Conservation (phyloP, 176 grass and related monocot genomes). For the Eragrostis nindensis region DNA sequence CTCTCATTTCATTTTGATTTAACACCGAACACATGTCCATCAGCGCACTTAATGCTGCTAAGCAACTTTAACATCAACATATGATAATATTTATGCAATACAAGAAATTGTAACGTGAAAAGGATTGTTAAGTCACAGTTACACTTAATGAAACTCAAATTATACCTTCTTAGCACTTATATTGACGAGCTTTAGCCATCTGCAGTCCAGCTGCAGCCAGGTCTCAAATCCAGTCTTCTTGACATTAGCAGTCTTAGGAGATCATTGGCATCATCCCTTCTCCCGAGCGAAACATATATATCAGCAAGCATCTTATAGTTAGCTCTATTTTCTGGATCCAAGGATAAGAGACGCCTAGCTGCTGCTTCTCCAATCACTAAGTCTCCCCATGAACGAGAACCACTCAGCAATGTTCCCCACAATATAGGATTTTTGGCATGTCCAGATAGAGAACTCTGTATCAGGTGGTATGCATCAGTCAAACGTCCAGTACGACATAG, state of each 20-base stretch:
- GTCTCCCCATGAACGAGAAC: slow-evolving; percentile 56
- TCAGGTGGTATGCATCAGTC: slow-evolving; percentile 62
- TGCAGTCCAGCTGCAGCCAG: slow-evolving; percentile 69
- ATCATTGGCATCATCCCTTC: slow-evolving; percentile 51
- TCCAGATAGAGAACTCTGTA: slow-evolving; percentile 33
- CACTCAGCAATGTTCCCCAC: slow-evolving; percentile 67
- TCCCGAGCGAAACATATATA: slow-evolving; percentile 73
- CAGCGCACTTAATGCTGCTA: slow-evolving; percentile 11
- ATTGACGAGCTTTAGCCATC: slow-evolving; percentile 37
- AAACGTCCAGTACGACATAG: slow-evolving; percentile 58
- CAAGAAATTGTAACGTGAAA: slow-evolving; percentile 9
- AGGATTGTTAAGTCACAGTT: slow-evolving; percentile 7
- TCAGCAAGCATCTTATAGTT: slow-evolving; percentile 80
- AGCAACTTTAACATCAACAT: slow-evolving; percentile 3
- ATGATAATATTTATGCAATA: neutral
- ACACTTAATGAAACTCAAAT: slow-evolving; percentile 10
- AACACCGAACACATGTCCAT: neutral
- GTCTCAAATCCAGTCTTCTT: slow-evolving; percentile 45
- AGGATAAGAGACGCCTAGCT: slow-evolving; percentile 50
- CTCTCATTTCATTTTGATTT: neutral
- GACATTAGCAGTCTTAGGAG: slow-evolving; percentile 43
- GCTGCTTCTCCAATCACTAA: slow-evolving; percentile 61
- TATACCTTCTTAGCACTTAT: slow-evolving; percentile 44
- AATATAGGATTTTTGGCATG: slow-evolving; percentile 31
- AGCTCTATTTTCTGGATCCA: slow-evolving; percentile 68